Evolutionary conservation across 2,329 filamentous ascomycete species (phyloP), one percentile per base, ranked within the genome.

Genomic region (Ophiosphaerella narmari): DNA sequence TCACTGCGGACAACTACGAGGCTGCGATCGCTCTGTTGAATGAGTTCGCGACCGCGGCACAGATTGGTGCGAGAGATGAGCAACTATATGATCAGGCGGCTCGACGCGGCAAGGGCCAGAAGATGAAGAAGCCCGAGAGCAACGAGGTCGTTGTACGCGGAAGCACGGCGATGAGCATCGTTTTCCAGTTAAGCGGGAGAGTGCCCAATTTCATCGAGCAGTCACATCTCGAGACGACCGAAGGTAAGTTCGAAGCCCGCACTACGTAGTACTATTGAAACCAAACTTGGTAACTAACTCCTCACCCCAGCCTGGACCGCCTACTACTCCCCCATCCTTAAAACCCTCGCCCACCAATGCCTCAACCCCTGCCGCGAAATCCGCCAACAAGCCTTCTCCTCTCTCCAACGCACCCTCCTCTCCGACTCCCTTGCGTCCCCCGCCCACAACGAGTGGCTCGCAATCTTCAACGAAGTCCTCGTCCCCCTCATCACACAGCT

Each of bases 1-100:
- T 99, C 43, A 93, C 91, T 52, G 90, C 92, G 21, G 94, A 97
- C 68, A 99, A 99, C 63, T 99, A 97, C 65, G 91, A 97, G 68
- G 87, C 90, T 18, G 89, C 90, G 3, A 87, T 99, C 46, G 81
- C 83, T 26, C 79, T 99, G 18, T 82, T 97, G 21, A 95, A 95
- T 62, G 89, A 93, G 54, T 97, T 97, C 73, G 91, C 94, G 3
- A 89, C 88, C 6, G 88, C 89, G 24, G 92, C 88, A 39, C 89
- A 87, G 60, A 79, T 92, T 8, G 88, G 87, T 7, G 85, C 87
- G 8, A 74, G 82, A 3, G 79, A 86, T 32, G 88, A 95, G 70
- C 87, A 90, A 59, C 82, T 85, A 58, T 77, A 82, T 46, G 88
- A 90, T 54, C 79, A 75, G 35, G 71, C 77, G 43, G 66, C 70